These are phyloP conservation scores for Ambrosiella xylebori DNA, from an alignment of 2,329 filamentous ascomycete species.

Conservation along the genomic window DNA sequence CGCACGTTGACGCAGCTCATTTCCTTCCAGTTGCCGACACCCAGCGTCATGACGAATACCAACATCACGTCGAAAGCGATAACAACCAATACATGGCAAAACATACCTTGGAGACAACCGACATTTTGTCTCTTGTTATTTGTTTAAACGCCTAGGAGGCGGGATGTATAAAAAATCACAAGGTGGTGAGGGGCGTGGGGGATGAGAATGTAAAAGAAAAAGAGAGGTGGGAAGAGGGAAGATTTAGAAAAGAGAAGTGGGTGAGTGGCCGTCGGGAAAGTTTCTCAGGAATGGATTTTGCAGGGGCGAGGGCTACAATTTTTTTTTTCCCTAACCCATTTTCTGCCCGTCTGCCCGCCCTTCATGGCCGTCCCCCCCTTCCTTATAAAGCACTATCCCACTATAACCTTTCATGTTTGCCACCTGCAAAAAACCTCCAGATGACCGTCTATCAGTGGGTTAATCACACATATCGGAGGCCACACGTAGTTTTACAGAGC, in stretches of 20 bases:
- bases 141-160: constrained; percentile 14
- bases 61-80: not conserved
- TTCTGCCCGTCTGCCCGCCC: not conserved
- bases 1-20: no score
- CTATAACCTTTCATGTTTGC: no score
- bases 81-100: constrained; percentile 6
- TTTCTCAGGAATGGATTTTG: constrained; percentile 9
- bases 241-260: constrained; percentile 13
- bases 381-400: not conserved
- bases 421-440: not conserved
- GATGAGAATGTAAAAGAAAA: constrained; percentile 11
- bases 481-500: no score
- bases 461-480: not conserved
- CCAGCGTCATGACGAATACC: not conserved
- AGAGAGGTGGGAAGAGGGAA: constrained; percentile 12
- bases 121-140: constrained; percentile 37
- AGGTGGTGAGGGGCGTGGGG: constrained; percentile 11
- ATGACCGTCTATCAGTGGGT: not conserved
- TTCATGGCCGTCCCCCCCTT: not conserved
- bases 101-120: constrained; percentile 44
- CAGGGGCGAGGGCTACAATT: constrained; percentile 11
- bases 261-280: constrained; percentile 7
- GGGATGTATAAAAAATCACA: constrained; percentile 14
- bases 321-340: constrained; percentile 1
- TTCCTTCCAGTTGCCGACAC: not conserved